Evolutionary conservation across 208 protist species (phyloP).

Genomic region (Vickermania ingenoplastis): DNA sequence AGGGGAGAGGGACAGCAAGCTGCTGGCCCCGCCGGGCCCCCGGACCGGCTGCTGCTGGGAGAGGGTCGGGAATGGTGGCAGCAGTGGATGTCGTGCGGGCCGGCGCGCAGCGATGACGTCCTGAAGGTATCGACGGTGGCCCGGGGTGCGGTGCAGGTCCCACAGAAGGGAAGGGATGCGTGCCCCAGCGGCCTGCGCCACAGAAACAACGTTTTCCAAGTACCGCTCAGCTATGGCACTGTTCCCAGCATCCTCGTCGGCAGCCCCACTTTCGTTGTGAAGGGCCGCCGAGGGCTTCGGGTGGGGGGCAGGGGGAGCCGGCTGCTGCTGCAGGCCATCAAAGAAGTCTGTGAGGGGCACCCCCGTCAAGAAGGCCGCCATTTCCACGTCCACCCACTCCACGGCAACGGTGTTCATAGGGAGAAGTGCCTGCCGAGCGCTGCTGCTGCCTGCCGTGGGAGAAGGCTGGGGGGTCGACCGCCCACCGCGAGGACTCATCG

Average conservation of each 20-base stretch:
- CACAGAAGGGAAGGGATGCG: slow-evolving; percentile 58
- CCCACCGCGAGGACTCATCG: too few relatives aligned
- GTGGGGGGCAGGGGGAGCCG: too few relatives aligned
- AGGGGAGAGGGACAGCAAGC: slow-evolving; percentile 19
- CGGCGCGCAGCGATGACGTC: slow-evolving; percentile 16
- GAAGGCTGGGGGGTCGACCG: too few relatives aligned
- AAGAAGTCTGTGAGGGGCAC: slow-evolving; percentile 66
- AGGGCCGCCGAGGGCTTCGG: slow-evolving; percentile 17
- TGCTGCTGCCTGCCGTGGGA: too few relatives aligned
- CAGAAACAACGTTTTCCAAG: slow-evolving; percentile 63
- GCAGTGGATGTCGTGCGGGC: slow-evolving; percentile 3
- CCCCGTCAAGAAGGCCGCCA: slow-evolving; percentile 41
- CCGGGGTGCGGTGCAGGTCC: slow-evolving; percentile 40
- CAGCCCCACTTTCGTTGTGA: not conserved
- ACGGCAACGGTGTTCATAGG: slow-evolving; percentile 20
- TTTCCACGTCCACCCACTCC: slow-evolving; percentile 78
- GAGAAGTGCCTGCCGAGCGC: too few relatives aligned
- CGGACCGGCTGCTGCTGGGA: not conserved
- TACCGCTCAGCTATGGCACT: slow-evolving; percentile 18
- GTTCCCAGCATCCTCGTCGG: not conserved
- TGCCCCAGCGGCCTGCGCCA: slow-evolving; percentile 22
- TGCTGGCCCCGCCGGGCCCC: slow-evolving; percentile 10
- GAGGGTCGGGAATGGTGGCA: not conserved
- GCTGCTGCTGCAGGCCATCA: too few relatives aligned
- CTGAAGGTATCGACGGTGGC: slow-evolving; percentile 27